A percentile compares a stretch with the other conserved stretches of the same genome.
Conservation (phyloP, 148 eudicot genomes). For the Suaeda aralocaspica region DNA sequence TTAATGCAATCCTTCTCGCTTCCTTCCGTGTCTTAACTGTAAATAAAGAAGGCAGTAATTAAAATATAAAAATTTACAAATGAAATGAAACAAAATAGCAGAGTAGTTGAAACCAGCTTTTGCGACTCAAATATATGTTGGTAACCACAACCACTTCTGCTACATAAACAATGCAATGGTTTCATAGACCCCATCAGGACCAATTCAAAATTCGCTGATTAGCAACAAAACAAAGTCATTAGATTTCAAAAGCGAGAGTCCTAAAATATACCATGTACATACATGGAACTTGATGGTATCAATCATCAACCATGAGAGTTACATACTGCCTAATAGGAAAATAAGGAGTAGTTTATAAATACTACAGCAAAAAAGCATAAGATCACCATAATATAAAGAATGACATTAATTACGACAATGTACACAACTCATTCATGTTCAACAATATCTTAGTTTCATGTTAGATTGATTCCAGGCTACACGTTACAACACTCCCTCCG, state of each 20-base stretch:
- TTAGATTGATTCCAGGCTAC: too few species aligned
- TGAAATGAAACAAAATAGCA: too few species aligned
- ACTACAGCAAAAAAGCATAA: too few species aligned
- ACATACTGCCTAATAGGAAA: background rate
- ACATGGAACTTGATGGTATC: background rate
- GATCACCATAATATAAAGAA: too few species aligned
- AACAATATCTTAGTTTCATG: too few species aligned
- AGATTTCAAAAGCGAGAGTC: background rate
- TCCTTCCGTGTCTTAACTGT: slow-evolving; percentile 86
- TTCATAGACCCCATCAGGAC: background rate
- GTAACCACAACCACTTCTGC: background rate
- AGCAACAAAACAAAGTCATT: too few species aligned
- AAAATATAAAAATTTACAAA: background rate
- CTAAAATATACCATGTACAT: too few species aligned
- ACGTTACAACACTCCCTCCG: too few species aligned
- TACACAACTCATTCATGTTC: too few species aligned
- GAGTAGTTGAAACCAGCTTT: background rate
- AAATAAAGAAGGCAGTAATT: slow-evolving; percentile 20
- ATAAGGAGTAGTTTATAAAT: too few species aligned
- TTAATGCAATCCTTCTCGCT: slow-evolving; percentile 56
- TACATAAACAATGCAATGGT: background rate
- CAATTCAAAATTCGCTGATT: background rate
- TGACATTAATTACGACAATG: too few species aligned
- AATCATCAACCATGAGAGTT: background rate
- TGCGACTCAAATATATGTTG: background rate